Conservation (phyloP, 805 yeast species). For the Zygosaccharomyces bisporus region DNA sequence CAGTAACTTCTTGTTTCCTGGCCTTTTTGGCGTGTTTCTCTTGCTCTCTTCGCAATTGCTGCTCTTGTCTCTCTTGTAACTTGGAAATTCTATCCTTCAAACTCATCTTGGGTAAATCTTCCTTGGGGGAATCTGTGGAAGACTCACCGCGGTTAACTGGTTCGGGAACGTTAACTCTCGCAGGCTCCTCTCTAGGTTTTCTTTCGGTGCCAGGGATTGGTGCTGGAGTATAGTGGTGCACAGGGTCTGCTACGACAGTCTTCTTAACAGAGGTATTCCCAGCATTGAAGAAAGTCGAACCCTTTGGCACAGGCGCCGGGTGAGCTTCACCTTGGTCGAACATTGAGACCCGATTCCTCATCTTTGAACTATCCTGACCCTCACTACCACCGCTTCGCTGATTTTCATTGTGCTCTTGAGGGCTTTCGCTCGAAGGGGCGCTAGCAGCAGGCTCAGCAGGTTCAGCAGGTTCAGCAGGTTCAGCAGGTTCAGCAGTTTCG, state of each 20-base stretch:
- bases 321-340: constrained; percentile 43
- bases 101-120: constrained; percentile 69
- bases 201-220: constrained; percentile 13
- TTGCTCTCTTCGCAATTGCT: constrained; percentile 70
- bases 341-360: constrained; percentile 47
- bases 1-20: constrained; percentile 20
- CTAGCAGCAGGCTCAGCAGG: too few relatives aligned
- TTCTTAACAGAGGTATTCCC: constrained; percentile 44
- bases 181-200: constrained; percentile 8
- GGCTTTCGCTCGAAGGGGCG: too few relatives aligned
- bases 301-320: constrained; percentile 50
- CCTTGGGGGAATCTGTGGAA: constrained; percentile 37
- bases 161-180: constrained; percentile 24
- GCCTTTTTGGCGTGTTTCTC: constrained; percentile 25
- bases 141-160: constrained; percentile 16
- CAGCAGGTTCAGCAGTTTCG: not conserved
- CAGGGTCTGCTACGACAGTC: constrained; percentile 53
- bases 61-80: constrained; percentile 73
- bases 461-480: not conserved
- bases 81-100: constrained; percentile 82
- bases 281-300: constrained; percentile 33
- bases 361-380: constrained; percentile 24
- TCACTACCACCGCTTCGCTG: not conserved
- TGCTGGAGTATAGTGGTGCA: constrained; percentile 53
- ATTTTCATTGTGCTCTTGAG: not conserved